Conservation (phyloP, 768 basidiomycete genomes). For the Podaxis carcinomalis region DNA sequence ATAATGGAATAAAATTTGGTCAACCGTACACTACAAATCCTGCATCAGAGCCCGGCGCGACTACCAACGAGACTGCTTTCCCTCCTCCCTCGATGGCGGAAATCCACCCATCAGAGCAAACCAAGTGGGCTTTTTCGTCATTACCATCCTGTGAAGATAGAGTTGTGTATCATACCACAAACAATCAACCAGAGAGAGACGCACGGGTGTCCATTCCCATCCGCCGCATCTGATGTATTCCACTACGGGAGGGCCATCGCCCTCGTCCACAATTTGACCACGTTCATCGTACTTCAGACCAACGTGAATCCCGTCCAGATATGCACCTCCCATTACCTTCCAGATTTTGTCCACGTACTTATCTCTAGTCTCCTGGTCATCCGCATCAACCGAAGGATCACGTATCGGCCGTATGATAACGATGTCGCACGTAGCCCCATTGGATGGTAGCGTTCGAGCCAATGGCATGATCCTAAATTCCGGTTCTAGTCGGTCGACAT, state of each 20-base stretch:
- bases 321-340: constrained; percentile 62
- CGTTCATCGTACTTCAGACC: constrained; percentile 48
- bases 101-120: constrained; percentile 81
- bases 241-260: constrained; percentile 51
- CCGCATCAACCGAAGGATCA: constrained; percentile 41
- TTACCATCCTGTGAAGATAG: constrained; percentile 41
- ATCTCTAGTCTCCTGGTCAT: constrained; percentile 38
- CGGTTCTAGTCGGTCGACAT: constrained; percentile 85
- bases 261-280: constrained; percentile 36
- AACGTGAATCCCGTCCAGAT: constrained; percentile 71
- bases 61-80: constrained; percentile 30
- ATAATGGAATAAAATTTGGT: constrained; percentile 11
- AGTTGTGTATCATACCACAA: not conserved
- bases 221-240: constrained; percentile 77
- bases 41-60: constrained; percentile 14
- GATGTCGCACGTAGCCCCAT: constrained; percentile 58
- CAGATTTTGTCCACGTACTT: constrained; percentile 51
- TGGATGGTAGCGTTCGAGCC: constrained; percentile 39
- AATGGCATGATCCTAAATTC: constrained; percentile 75
- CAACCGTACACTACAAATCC: constrained; percentile 48
- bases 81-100: constrained; percentile 59
- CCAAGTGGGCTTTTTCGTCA: constrained; percentile 60
- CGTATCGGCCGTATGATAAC: constrained; percentile 71
- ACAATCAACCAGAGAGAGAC: constrained; percentile 7
- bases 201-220: constrained; percentile 87